These are phyloP conservation scores for Marvania coccoides DNA, from an alignment of 139 green algal genomes.

Conservation along the genomic window DNA sequence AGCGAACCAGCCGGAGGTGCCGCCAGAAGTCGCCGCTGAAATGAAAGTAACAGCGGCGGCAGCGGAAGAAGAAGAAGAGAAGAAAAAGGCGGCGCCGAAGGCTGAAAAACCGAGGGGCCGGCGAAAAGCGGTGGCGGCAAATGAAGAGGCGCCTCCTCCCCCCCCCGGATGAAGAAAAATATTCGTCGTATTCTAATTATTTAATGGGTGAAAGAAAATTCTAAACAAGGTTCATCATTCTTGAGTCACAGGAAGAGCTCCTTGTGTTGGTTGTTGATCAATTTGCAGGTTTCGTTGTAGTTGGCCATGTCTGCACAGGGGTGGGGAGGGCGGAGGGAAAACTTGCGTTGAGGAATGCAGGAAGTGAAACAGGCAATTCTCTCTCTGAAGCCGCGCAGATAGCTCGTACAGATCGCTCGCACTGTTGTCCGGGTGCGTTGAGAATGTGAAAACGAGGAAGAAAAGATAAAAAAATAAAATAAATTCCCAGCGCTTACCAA, in stretches of 20 bases:
- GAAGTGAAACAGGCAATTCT: neutral
- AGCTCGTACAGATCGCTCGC: too few relatives aligned
- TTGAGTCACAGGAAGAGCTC: slow-evolving; percentile 32
- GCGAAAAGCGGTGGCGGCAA: too few relatives aligned
- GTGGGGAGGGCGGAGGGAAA: neutral
- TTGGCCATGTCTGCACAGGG: slow-evolving; percentile 50
- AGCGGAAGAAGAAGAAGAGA: neutral
- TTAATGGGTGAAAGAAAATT: neutral
- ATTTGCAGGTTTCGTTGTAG: slow-evolving; percentile 61
- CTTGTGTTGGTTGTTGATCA: slow-evolving; percentile 34
- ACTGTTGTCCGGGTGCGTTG: too few relatives aligned
- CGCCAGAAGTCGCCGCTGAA: neutral
- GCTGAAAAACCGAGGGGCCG: too few relatives aligned
- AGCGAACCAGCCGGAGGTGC: slow-evolving; percentile 6
- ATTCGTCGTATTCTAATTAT: neutral
- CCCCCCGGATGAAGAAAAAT: neutral
- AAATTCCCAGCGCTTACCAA: slow-evolving; percentile 37
- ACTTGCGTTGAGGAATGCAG: neutral
- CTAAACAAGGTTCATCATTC: neutral
- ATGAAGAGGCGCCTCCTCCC: neutral
- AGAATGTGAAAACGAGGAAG: too few relatives aligned
- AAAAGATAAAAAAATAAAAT: neutral
- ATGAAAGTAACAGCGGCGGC: neutral
- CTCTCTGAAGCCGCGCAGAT: too few relatives aligned
- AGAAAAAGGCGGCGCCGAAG: too few relatives aligned